Evolutionary conservation across 331 rosid species (phyloP), one percentile per base, ranked within the genome.

Genomic region (Malus hybrid): DNA sequence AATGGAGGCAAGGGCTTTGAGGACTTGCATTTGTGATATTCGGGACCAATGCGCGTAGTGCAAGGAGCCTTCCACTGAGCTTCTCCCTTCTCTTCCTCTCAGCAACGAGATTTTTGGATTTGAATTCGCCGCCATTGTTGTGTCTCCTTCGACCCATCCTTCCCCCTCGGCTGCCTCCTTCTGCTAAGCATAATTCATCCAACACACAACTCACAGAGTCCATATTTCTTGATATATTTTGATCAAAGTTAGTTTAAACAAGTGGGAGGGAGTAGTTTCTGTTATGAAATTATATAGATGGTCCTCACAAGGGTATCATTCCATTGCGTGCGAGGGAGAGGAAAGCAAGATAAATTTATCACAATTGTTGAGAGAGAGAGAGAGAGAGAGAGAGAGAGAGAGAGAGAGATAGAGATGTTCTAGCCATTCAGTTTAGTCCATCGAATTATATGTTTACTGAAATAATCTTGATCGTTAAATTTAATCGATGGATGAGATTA

Each of bases 21-120:
- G 73, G 24, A 13, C 29, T 80, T 86, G 75, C 98, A 80, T 89
- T 85, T 62, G 95, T 90, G 76, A 90, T 90, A 44, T 63, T 82
- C 11, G 98, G 95, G n/a, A 90, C 97, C 71, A 91, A 76, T 5
- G 89, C 80, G 0, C 95, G 85, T 62, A 93, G 83, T 76, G 24
- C 50, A 76, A 90, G 77, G 33, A 89, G 90, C 70, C 87, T 78
- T 24, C 62, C 69, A 67, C 88, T 83, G 20, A 93, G 96, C 80
- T 90, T 93, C 71, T 86, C 61, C 83, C 98, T 82, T 56, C 97
- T 88, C 42, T 62, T 87, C 82, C 97, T 87, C 80, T 93, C 95
- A 0, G 88, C 85, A 1, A 76, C 5, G 34, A 93, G 90, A 80
- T 90, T 93, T 80, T 85, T 86, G 11, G 96, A 87, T 69, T 68